phyloP scores from a whole-genome alignment of 495 filamentous ascomycete species.

The Aspergillus coremiiformis region DNA sequence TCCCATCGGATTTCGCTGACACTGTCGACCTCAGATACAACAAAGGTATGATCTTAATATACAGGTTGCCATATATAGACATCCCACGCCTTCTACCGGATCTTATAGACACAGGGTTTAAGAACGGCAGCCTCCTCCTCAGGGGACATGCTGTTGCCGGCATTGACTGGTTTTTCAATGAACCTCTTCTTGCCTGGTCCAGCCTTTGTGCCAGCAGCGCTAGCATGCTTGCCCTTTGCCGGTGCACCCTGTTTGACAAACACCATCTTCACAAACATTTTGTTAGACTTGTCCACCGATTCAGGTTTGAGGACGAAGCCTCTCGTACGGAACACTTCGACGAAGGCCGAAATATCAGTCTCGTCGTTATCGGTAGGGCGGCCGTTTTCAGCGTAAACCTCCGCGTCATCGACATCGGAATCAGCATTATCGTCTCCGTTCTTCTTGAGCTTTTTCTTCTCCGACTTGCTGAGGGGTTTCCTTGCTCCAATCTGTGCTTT shows the following conservation, averaged over 20 bases:
- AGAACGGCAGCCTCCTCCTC: slow-evolving; percentile 61
- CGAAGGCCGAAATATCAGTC: slow-evolving; percentile 82
- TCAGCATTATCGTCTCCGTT: slow-evolving; percentile 29
- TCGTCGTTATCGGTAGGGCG: slow-evolving; percentile 41
- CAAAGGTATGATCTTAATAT: background rate
- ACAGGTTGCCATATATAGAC: background rate
- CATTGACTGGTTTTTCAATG: slow-evolving; percentile 47
- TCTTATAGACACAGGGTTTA: slow-evolving; percentile 97
- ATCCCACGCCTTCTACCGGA: slow-evolving; percentile 47
- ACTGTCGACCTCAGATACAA: background rate
- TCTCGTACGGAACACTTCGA: slow-evolving; percentile 67
- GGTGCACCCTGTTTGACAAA: slow-evolving; percentile 74
- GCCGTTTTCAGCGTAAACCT: slow-evolving; percentile 44
- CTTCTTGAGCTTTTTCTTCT: slow-evolving; percentile 41
- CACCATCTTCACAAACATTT: slow-evolving; percentile 96
- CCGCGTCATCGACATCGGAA: slow-evolving; percentile 38
- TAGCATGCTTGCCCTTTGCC: slow-evolving; percentile 59
- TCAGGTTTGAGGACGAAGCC: slow-evolving; percentile 66
- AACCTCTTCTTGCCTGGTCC: slow-evolving; percentile 50
- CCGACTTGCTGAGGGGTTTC: slow-evolving; percentile 54
- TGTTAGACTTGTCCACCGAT: slow-evolving; percentile 75
- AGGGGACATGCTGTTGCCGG: slow-evolving; percentile 42
- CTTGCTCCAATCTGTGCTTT: slow-evolving; percentile 52
- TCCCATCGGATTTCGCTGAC: background rate
- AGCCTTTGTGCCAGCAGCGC: slow-evolving; percentile 29